phyloP scores from a whole-genome alignment of 225 moss, liverwort and hornwort species.

The Asterella californica region DNA sequence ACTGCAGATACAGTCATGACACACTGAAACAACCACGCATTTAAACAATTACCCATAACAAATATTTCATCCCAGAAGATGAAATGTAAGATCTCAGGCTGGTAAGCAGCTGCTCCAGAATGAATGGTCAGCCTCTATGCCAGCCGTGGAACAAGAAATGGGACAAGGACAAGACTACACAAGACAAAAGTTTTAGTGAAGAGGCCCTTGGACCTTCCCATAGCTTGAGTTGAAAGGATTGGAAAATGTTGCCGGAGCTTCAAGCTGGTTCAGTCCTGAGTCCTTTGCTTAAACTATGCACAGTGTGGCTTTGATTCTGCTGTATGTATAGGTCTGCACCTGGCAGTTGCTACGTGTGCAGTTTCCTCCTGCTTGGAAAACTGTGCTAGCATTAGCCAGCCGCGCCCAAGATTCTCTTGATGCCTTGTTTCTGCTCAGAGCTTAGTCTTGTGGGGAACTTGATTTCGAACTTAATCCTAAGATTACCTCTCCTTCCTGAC shows the following conservation, averaged over 20 bases:
- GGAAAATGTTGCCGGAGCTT: conserved; percentile 29
- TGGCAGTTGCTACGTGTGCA: conserved; percentile 35
- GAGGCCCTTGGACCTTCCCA: conserved; percentile 36
- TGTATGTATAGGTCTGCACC: conserved; percentile 54
- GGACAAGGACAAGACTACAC: conserved; percentile 38
- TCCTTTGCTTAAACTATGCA: conserved; percentile 56
- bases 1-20: conserved; percentile 32
- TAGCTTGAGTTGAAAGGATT: conserved; percentile 31
- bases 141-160: conserved; percentile 41
- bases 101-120: conserved; percentile 27
- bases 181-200: conserved; percentile 41
- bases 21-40: conserved; percentile 42
- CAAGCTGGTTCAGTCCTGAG: conserved; percentile 38
- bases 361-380: conserved; percentile 23
- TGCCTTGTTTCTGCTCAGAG: conserved; percentile 71
- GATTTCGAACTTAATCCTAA: conserved; percentile 90
- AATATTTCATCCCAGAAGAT: conserved; percentile 46
- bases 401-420: conserved; percentile 75
- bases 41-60: conserved; percentile 41
- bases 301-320: conserved; percentile 45
- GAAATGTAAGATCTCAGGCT: conserved; percentile 39
- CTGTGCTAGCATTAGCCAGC: conserved; percentile 42
- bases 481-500: conserved; percentile 79
- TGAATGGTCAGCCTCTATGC: conserved; percentile 32
- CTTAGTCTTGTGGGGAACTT: conserved; percentile 84